Conservation (phyloP, 805 yeast species). For the Metschnikowia gruessii region DNA sequence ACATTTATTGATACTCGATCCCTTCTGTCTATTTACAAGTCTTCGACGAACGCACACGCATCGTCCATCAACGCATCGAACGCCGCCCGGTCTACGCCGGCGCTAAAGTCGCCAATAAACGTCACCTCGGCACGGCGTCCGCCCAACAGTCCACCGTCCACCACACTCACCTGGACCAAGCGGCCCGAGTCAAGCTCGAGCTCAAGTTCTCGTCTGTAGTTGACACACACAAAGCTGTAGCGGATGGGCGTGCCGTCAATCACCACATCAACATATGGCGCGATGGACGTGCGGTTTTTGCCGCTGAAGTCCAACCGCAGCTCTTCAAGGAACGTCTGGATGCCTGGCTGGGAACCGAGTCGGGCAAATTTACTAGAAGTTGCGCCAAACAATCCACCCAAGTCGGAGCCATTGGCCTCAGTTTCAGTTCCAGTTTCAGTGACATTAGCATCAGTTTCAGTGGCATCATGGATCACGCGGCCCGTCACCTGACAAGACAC, state of each 20-base stretch:
- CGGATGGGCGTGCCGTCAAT: conserved; percentile 37
- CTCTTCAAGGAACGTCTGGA: conserved; percentile 37
- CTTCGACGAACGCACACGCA: conserved; percentile 17
- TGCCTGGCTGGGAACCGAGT: conserved; percentile 40
- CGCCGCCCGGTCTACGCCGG: conserved; percentile 19
- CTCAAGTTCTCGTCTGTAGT: conserved; percentile 46
- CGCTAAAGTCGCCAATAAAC: conserved; percentile 15
- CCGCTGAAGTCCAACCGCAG: conserved; percentile 44
- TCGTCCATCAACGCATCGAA: conserved; percentile 29
- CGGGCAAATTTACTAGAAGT: conserved; percentile 26
- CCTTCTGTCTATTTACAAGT: conserved; percentile 15
- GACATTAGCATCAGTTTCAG: not conserved
- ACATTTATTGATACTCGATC: too few relatives aligned
- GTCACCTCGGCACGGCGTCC: conserved; percentile 47
- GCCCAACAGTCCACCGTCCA: conserved; percentile 60
- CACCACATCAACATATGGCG: conserved; percentile 37
- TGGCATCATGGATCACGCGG: conserved; percentile 24
- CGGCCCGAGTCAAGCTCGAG: conserved; percentile 34
- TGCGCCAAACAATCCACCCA: conserved; percentile 20
- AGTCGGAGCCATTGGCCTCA: conserved; percentile 1
- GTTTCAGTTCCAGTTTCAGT: not conserved
- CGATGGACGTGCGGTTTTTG: conserved; percentile 31
- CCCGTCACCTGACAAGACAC: conserved; percentile 41
- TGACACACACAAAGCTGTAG: conserved; percentile 44
- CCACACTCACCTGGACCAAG: conserved; percentile 40